phyloP scores from a whole-genome alignment of 2,329 filamentous ascomycete genomes.

The Xylaria sp. region DNA sequence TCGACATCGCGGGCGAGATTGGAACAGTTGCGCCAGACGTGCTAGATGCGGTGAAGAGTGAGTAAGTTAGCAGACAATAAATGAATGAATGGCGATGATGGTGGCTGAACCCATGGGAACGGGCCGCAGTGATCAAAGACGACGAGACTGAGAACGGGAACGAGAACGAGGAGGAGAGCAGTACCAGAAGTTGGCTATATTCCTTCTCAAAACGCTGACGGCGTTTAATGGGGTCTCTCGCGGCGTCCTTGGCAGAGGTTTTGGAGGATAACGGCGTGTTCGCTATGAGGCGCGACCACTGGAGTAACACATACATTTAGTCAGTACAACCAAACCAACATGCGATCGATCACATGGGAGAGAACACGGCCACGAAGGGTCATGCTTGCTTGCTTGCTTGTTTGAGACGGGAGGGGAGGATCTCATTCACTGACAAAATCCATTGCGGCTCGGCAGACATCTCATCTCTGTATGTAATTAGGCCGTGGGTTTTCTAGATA shows the following conservation, averaged over 20 bases:
- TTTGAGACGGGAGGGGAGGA: not conserved
- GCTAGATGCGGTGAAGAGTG: slow-evolving; percentile 47
- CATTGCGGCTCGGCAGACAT: slow-evolving; percentile 63
- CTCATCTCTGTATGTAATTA: slow-evolving; percentile 47
- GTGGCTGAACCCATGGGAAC: not conserved
- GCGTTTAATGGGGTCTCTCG: slow-evolving; percentile 71
- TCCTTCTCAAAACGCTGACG: slow-evolving; percentile 75
- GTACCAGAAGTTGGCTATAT: slow-evolving; percentile 70
- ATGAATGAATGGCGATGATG: slow-evolving; percentile 17
- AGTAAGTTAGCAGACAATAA: slow-evolving; percentile 19
- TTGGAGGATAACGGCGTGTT: slow-evolving; percentile 69
- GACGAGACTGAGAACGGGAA: not conserved
- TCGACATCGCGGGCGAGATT: slow-evolving; percentile 70
- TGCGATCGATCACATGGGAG: slow-evolving; percentile 4
- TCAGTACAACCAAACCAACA: slow-evolving; percentile 36
- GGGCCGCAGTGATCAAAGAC: not conserved
- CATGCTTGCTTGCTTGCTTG: not conserved
- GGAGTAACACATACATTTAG: slow-evolving; percentile 32
- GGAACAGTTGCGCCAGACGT: slow-evolving; percentile 71
- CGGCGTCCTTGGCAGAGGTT: slow-evolving; percentile 67
- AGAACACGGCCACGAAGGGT: not conserved
- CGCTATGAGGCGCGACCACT: slow-evolving; percentile 77
- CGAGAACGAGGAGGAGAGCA: slow-evolving; percentile 35
- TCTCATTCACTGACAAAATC: slow-evolving; percentile 62
- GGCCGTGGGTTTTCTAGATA: slow-evolving; percentile 1